Base-by-base conservation (phyloP, 139 green algal species). In the Nannochloris sp. region DNA sequence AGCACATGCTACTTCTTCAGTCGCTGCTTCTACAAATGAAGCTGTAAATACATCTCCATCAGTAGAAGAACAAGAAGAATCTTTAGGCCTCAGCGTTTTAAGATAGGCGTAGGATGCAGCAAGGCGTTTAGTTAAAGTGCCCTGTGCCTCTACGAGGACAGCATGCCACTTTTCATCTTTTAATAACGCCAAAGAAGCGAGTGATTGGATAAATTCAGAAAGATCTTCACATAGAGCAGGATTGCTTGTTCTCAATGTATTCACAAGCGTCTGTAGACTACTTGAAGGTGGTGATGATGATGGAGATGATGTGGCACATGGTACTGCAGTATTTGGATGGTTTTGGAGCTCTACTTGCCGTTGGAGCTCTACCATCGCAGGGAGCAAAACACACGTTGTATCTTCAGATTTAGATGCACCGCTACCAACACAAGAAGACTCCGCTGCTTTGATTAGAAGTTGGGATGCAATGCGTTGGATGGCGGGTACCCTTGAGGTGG, bases 121-220 rank as follows among this genome's bases (percentile, higher is more conserved):
- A n/a, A 73, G 56, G 9, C 66, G 54, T 51, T 53, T 53, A 38
- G 56, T 23, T 24, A 58, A 29, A 1, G 44, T 58, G 2, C 48
- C 66, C n/a, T 47, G 60, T 9, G 66, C 66, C 34, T 73, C 66
- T 44, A 64, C 60, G 27, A 73, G 66, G 23, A 73, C 32, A 2
- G 56, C 54, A 15, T 81, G 74, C 84, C 83, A 91, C 12, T 81
- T 65, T 79, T 94, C 87, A 54, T 79, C 60, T 44, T 65, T 74
- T n/a, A 85, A 67, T n/a, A 85, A 65, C 24, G 81, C 80, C 44
- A 87, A 67, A 10, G 66, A 54, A 55, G 71, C 65, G 30, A 74
- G 60, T 27, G 76, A 75, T 1, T 23, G 42, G 61, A 79, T 75
- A 32, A 81, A 35, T n/a, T n/a, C n/a, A n/a, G n/a, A n/a, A n/a